Conservation (phyloP, 2,329 filamentous ascomycete genomes). For the Gremmenia infestans region DNA sequence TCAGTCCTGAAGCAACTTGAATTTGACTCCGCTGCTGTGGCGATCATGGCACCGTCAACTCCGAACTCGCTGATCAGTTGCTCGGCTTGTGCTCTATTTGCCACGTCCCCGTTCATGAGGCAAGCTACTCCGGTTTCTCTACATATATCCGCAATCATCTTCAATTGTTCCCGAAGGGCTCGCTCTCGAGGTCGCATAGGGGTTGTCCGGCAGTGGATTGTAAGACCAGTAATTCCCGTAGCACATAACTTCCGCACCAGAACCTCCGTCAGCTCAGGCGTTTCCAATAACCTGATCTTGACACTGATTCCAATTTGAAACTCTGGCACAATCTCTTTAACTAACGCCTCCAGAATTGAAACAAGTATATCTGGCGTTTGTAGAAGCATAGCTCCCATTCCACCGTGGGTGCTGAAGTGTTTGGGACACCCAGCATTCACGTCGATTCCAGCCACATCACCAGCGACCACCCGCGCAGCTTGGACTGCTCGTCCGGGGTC, state of each 20-base stretch:
- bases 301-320: constrained; percentile 92
- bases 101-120: constrained; percentile 92
- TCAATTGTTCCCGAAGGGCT: constrained; percentile 79
- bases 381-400: constrained; percentile 92
- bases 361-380: constrained; percentile 78
- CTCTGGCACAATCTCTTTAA: constrained; percentile 68
- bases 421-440: constrained; percentile 99
- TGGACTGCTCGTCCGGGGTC: constrained; percentile 77
- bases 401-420: constrained; percentile 86
- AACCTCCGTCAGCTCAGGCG: constrained; percentile 66
- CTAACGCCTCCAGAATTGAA: constrained; percentile 77
- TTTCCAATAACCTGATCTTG: constrained; percentile 87
- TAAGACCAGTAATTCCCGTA: constrained; percentile 89
- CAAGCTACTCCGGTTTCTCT: constrained; percentile 83
- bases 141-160: constrained; percentile 78
- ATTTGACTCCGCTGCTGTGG: constrained; percentile 86
- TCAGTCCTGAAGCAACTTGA: constrained; percentile 75
- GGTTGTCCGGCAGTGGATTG: constrained; percentile 91
- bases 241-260: constrained; percentile 73
- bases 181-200: constrained; percentile 89
- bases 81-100: constrained; percentile 65
- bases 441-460: constrained; percentile 88
- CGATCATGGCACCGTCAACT: constrained; percentile 97
- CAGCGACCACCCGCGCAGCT: constrained; percentile 78
- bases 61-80: constrained; percentile 70